Percentiles rank a stretch among this genome's conserved stretches.
Evolutionary conservation across 352 stramenopile species (phyloP).

Genomic region (Globisporangium perplexum): DNA sequence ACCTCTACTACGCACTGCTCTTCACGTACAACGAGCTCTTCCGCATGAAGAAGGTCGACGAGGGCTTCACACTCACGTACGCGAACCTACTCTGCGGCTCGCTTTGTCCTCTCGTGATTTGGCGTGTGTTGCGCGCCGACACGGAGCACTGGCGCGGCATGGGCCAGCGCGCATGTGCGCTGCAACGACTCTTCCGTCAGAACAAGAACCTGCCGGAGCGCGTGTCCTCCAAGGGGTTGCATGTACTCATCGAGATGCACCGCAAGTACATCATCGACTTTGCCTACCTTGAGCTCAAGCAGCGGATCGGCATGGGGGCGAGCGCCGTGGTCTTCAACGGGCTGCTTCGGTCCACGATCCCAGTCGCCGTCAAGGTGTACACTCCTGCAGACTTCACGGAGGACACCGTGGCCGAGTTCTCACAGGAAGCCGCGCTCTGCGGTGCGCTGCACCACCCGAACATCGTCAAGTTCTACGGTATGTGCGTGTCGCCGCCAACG

Average conservation of each 20-base stretch:
- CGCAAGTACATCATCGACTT: constrained; percentile 68
- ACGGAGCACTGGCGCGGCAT: constrained; percentile 73
- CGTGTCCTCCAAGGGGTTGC: constrained; percentile 48
- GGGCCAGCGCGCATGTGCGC: constrained; percentile 37
- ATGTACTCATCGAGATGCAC: constrained; percentile 70
- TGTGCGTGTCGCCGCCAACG: constrained; percentile 57
- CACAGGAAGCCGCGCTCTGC: constrained; percentile 53
- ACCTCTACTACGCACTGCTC: constrained; percentile 44
- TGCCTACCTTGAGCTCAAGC: constrained; percentile 41
- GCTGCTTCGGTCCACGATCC: constrained; percentile 31
- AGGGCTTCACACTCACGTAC: constrained; percentile 58
- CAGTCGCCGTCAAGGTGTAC: constrained; percentile 70
- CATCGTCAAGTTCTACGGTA: constrained; percentile 56
- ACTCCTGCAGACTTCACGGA: constrained; percentile 56
- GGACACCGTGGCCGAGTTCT: constrained; percentile 48
- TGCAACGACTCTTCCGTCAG: constrained; percentile 47
- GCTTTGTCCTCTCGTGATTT: constrained; percentile 53
- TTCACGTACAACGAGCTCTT: constrained; percentile 56
- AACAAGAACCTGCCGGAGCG: constrained; percentile 37
- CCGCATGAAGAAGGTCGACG: constrained; percentile 33
- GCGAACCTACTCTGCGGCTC: constrained; percentile 47
- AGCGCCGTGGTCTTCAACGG: constrained; percentile 50
- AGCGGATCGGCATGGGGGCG: constrained; percentile 41
- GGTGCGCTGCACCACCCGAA: constrained; percentile 53
- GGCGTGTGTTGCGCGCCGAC: constrained; percentile 54